A percentile compares a stretch with the other conserved stretches of the same genome.
These are phyloP conservation scores for Zoysia japonica DNA, from an alignment of 176 grass and related monocot species.

Conservation along the genomic window DNA sequence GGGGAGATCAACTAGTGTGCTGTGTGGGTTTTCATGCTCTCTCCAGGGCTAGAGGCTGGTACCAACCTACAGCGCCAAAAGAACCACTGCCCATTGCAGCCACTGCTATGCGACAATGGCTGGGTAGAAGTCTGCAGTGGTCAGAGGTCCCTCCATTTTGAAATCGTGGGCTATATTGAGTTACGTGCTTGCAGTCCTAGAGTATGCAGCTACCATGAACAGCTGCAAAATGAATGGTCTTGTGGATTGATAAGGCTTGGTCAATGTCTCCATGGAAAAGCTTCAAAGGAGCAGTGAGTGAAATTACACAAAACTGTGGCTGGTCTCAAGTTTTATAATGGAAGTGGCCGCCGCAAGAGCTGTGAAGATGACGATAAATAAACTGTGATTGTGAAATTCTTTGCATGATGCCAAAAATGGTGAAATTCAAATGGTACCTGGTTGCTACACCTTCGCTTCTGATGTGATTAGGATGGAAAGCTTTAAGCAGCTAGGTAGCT, in stretches of 20 bases:
- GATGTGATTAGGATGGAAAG: constrained; percentile 12
- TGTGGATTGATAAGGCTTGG: not conserved
- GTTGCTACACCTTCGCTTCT: constrained; percentile 9
- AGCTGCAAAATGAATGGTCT: not conserved
- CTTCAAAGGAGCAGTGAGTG: constrained; percentile 14
- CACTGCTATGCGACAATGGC: not conserved
- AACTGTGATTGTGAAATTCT: not conserved
- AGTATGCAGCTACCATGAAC: not conserved
- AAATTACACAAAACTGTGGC: not conserved
- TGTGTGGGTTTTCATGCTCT: constrained; percentile 18
- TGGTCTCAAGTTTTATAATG: not conserved
- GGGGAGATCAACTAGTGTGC: constrained; percentile 65
- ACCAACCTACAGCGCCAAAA: not conserved
- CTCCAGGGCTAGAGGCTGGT: constrained; percentile 21
- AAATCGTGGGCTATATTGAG: not conserved
- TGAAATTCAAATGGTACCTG: constrained; percentile 25
- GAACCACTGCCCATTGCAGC: not conserved
- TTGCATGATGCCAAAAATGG: not conserved
- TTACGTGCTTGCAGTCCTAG: not conserved
- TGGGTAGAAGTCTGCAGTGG: constrained; percentile 8
- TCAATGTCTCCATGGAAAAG: not conserved
- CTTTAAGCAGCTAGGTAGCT: not conserved
- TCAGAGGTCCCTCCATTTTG: constrained; percentile 5
- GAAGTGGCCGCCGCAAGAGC: not conserved
- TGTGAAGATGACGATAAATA: not conserved